Conservation (phyloP, 495 filamentous ascomycete genomes). For the Pyronema domesticum region DNA sequence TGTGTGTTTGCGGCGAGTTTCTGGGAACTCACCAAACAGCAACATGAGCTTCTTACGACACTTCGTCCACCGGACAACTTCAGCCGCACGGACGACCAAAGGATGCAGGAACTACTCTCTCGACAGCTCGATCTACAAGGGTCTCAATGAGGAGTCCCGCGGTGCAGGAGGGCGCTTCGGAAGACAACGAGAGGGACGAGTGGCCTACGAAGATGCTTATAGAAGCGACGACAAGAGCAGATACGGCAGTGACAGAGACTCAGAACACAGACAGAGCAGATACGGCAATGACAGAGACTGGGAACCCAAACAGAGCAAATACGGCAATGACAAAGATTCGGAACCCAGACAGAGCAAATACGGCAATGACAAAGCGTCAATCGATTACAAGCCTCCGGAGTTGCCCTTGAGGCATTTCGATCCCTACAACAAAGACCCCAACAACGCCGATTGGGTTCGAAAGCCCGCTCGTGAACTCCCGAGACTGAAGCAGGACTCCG, state of each 20-base stretch:
- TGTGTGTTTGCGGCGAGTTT: background rate
- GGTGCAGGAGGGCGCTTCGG: too few species aligned
- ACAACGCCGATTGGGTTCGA: slow-evolving; percentile 5
- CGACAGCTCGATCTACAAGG: background rate
- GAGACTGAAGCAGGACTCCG: slow-evolving; percentile 37
- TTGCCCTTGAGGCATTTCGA: background rate
- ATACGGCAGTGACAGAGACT: too few species aligned
- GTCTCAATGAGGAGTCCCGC: background rate
- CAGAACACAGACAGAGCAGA: too few species aligned
- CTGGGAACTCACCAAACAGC: background rate
- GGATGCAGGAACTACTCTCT: background rate
- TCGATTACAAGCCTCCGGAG: too few species aligned
- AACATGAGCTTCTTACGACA: background rate
- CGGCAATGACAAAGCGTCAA: too few species aligned
- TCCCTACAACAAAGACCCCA: background rate
- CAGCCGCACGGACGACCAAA: background rate
- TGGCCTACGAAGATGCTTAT: too few species aligned
- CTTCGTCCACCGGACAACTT: background rate
- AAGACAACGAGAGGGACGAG: too few species aligned
- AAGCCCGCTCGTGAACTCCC: slow-evolving; percentile 9
- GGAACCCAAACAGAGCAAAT: too few species aligned
- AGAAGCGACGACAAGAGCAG: too few species aligned
- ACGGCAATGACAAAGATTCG: too few species aligned
- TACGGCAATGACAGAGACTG: too few species aligned
- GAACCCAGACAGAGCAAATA: too few species aligned